Evolutionary conservation across 2,329 filamentous ascomycete species (phyloP).

Genomic region (Fusarium sp.): DNA sequence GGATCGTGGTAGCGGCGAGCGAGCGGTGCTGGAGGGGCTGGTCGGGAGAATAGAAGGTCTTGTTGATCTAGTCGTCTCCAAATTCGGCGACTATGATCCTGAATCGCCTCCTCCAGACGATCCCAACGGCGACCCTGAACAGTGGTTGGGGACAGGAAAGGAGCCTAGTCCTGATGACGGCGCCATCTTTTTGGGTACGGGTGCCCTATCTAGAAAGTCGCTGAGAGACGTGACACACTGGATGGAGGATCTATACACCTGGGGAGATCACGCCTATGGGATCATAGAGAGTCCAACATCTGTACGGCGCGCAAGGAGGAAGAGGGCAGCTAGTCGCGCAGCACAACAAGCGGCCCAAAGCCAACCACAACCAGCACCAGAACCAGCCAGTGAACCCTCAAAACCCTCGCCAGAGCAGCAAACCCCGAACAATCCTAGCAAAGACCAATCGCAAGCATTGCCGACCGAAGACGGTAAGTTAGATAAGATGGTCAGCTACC

Average conservation of each 20-base stretch:
- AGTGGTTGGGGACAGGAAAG: conserved; percentile 78
- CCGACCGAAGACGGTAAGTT: conserved; percentile 51
- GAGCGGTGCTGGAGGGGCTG: conserved; percentile 92
- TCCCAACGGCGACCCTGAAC: conserved; percentile 37
- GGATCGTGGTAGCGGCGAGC: conserved; percentile 90
- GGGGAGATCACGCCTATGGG: conserved; percentile 86
- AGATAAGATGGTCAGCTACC: conserved; percentile 68
- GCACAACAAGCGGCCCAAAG: conserved; percentile 7
- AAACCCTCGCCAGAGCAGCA: conserved; percentile 1
- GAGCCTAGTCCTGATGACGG: conserved; percentile 79
- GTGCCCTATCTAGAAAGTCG: conserved; percentile 75
- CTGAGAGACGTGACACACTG: conserved; percentile 79
- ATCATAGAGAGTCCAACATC: conserved; percentile 81
- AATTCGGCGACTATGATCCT: conserved; percentile 70
- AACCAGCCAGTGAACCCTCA: background rate
- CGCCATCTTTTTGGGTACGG: conserved; percentile 84
- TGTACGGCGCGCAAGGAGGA: conserved; percentile 60
- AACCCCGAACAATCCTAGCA: background rate
- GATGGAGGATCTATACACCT: conserved; percentile 87
- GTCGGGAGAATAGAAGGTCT: conserved; percentile 81
- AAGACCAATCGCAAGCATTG: conserved; percentile 29
- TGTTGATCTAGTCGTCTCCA: conserved; percentile 86
- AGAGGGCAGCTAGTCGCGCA: conserved; percentile 41
- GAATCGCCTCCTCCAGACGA: conserved; percentile 38
- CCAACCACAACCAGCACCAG: conserved; percentile 4